These are phyloP conservation scores for Aspergillus taichungensis DNA, from an alignment of 495 filamentous ascomycete species.

Conservation along the genomic window DNA sequence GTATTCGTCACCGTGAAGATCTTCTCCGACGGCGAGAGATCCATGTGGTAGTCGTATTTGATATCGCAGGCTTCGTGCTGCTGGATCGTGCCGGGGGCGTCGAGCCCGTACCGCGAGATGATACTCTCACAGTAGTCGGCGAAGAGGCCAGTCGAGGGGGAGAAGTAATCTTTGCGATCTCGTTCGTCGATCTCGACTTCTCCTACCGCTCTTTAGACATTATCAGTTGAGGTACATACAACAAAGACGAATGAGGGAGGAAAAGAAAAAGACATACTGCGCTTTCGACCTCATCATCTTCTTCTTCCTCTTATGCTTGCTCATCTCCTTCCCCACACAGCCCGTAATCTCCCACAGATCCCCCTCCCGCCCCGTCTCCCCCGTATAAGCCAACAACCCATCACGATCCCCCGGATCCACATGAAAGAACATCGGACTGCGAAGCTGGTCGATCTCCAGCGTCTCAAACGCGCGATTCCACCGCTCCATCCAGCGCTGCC, in stretches of 20 bases:
- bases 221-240: not conserved
- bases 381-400: constrained; percentile 51
- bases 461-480: constrained; percentile 49
- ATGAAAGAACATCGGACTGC: constrained; percentile 63
- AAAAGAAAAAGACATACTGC: constrained; percentile 13
- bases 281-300: constrained; percentile 27
- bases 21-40: constrained; percentile 19
- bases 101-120: constrained; percentile 42
- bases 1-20: constrained; percentile 46
- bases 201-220: constrained; percentile 13
- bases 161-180: constrained; percentile 58
- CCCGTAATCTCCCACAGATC: constrained; percentile 50
- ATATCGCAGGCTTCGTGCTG: constrained; percentile 45
- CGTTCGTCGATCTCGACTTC: constrained; percentile 49
- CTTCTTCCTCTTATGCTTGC: constrained; percentile 57
- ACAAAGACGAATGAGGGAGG: not conserved
- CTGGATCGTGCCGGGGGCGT: constrained; percentile 32
- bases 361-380: constrained; percentile 36
- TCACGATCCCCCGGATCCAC: constrained; percentile 56
- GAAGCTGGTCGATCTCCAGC: constrained; percentile 49
- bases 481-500: constrained; percentile 44
- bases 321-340: constrained; percentile 55
- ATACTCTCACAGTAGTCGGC: constrained; percentile 47
- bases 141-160: constrained; percentile 48
- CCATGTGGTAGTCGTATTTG: constrained; percentile 31